phyloP scores from a whole-genome alignment of 768 basidiomycete genomes.

The Hebeloma cylindrosporum region DNA sequence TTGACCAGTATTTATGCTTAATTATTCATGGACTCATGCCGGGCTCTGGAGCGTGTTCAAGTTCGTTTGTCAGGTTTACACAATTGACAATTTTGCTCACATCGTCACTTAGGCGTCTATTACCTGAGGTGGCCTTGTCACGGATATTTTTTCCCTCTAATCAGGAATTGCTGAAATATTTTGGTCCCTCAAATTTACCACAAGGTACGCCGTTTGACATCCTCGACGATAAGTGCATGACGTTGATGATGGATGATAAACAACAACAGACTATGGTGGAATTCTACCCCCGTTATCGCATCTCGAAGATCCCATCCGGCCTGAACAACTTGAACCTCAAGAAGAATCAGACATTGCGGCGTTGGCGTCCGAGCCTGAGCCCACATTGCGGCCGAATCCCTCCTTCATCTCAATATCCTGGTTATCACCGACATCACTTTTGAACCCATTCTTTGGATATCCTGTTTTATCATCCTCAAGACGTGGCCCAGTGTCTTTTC shows the following conservation, averaged over 20 bases:
- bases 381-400: constrained; percentile 10
- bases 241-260: no score
- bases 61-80: constrained; percentile 37
- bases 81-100: constrained; percentile 1
- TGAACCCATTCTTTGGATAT: constrained; percentile 79
- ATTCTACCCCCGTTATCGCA: constrained; percentile 49
- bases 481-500: constrained; percentile 42
- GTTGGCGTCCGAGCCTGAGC: constrained; percentile 10
- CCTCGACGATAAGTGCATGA: constrained; percentile 17
- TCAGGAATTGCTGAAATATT: constrained; percentile 54
- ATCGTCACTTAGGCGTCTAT: constrained; percentile 47
- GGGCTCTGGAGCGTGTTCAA: constrained; percentile 67
- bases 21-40: constrained; percentile 73
- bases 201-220: constrained; percentile 43
- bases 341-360: constrained; percentile 6
- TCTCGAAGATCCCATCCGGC: constrained; percentile 51
- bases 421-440: constrained; percentile 55
- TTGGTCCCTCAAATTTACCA: constrained; percentile 53
- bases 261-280: constrained; percentile 69
- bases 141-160: constrained; percentile 66
- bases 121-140: constrained; percentile 59
- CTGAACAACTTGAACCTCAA: constrained; percentile 19
- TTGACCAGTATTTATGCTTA: constrained; percentile 62
- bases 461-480: constrained; percentile 41
- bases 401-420: constrained; percentile 17